Percentiles rank a stretch among this genome's conserved stretches.
phyloP scores from a whole-genome alignment of 2,329 filamentous ascomycete species.

The Pseudogymnoascus sp. region DNA sequence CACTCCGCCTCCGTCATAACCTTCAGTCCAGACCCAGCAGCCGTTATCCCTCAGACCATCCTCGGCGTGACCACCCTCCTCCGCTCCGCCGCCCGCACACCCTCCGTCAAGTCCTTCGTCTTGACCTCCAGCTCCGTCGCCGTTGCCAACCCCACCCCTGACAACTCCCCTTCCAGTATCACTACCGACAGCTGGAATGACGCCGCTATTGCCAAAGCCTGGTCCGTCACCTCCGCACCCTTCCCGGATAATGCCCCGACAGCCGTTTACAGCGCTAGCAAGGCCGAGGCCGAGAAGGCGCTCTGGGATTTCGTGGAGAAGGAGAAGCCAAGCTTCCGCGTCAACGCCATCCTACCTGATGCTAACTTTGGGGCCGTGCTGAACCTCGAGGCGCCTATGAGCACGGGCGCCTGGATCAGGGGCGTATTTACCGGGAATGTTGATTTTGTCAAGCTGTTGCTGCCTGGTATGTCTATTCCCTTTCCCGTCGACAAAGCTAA shows the following conservation, averaged over 20 bases:
- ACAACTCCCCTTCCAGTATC: conserved; percentile 18
- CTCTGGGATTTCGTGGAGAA: conserved; percentile 33
- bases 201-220: conserved; percentile 28
- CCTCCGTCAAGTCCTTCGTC: conserved; percentile 34
- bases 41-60: conserved; percentile 16
- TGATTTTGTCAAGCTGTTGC: conserved; percentile 10
- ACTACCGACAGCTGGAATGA: conserved; percentile 31
- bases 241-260: conserved; percentile 20
- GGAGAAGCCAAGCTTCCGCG: conserved; percentile 24
- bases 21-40: conserved; percentile 23
- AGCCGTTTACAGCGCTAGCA: conserved; percentile 33
- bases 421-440: conserved; percentile 22
- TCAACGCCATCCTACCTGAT: conserved; percentile 24
- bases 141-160: conserved; percentile 19
- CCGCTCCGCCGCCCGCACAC: not conserved
- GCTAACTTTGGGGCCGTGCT: conserved; percentile 17
- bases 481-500: not conserved
- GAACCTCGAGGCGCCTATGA: conserved; percentile 13
- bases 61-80: not conserved
- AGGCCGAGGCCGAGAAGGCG: conserved; percentile 31
- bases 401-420: conserved; percentile 20
- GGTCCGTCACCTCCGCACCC: conserved; percentile 29
- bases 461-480: conserved; percentile 13
- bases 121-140: conserved; percentile 31
- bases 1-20: conserved; percentile 27